Evolutionary conservation across 176 grass and related monocot species (phyloP), one percentile per base, ranked within the genome.

Genomic region (Metroxylon sagu): DNA sequence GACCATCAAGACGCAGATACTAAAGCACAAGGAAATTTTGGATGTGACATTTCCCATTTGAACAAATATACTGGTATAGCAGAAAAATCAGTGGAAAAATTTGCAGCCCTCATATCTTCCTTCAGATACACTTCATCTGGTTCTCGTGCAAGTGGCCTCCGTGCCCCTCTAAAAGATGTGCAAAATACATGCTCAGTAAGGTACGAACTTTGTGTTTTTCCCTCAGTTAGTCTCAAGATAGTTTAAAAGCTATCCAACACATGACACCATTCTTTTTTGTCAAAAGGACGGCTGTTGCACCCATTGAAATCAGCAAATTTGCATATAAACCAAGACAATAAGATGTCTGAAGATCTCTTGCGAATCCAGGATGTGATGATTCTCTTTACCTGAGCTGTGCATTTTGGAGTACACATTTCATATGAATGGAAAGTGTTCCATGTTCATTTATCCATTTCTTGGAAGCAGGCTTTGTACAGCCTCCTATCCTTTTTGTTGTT

Each of bases 21-120:
- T 54, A 74, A 82, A 43, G 25, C 61, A 55, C 72, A 80, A 60
- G 72, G 69, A 26, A 88, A 59, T 76, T 90, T 90, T 49, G 86
- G 92, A 61, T 96, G 86, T 68, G 66, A 88, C 59, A 64, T 96
- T 70, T 85, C 92, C 16, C 92, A 96, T 77, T 76, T 96, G 56
- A 80, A 82, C 66, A 75, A 54, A 52, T 96, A 96, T 62, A 76
- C 53, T 49, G 80, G 74, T 69, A 87, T 96, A 74, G 92, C 92
- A 14, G 80, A 90, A 74, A 96, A 90, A 82, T 96, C 92, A 49
- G 84, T 96, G 86, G 92, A 96, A 26, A 87, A 79, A 15, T 90
- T 90, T 69, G 78, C 75, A 16, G 67, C 78, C 3, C 59, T 90
- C 53, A 75, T 96, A 76, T 88, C 91, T 31, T 84, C 86, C 71